These are phyloP conservation scores for Diutina sp. DNA, from an alignment of 1,139 yeast genomes.

Conservation along the genomic window DNA sequence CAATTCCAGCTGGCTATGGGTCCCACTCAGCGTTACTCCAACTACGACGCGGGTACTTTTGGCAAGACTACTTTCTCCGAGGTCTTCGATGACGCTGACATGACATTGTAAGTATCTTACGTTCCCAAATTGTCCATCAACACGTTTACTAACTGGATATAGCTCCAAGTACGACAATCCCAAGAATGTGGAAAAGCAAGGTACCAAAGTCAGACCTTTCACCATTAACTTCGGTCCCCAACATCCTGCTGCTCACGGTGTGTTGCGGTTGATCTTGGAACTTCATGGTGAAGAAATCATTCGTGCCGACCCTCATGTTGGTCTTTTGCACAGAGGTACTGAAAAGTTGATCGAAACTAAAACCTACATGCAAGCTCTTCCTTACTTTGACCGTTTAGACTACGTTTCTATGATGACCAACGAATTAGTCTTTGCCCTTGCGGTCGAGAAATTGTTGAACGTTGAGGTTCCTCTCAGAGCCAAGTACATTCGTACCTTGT, in stretches of 20 bases:
- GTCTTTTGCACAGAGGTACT: constrained; percentile 79
- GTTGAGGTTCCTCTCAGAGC: constrained; percentile 79
- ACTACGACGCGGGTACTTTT: constrained; percentile 9
- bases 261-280: constrained; percentile 74
- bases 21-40: not conserved
- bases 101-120: constrained; percentile 21
- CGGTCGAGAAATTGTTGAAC: constrained; percentile 76
- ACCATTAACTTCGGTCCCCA: constrained; percentile 89
- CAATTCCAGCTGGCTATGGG: constrained; percentile 2
- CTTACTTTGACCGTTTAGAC: constrained; percentile 81
- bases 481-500: constrained; percentile 73
- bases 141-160: not conserved
- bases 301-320: constrained; percentile 82
- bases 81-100: constrained; percentile 33
- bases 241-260: constrained; percentile 95
- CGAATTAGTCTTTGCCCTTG: constrained; percentile 75
- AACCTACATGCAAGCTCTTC: constrained; percentile 78
- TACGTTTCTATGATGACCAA: constrained; percentile 91
- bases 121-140: not conserved
- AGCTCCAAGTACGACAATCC: constrained; percentile 28
- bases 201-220: constrained; percentile 66
- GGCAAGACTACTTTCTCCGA: constrained; percentile 33
- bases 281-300: constrained; percentile 83
- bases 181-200: constrained; percentile 29
- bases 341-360: constrained; percentile 78